Evolutionary conservation across 2,329 filamentous ascomycete species (phyloP).

Genomic region (Hypoxylon sp.): DNA sequence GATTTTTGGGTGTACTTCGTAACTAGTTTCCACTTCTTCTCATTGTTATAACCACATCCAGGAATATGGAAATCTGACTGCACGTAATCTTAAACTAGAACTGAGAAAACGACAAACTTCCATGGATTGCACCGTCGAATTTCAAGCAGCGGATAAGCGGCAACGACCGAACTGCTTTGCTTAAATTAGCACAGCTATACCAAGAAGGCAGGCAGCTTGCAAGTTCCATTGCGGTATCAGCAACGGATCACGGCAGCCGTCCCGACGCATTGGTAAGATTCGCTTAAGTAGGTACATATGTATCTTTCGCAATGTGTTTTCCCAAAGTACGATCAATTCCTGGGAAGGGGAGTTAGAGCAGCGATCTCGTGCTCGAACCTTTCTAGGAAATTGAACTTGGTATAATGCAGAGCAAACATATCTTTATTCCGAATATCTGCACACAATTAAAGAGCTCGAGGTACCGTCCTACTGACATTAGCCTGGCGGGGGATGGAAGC

Average conservation of each 20-base stretch:
- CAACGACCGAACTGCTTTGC: constrained; percentile 10
- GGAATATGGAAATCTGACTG: constrained; percentile 1
- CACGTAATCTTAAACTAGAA: not conserved
- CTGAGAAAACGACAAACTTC: not conserved
- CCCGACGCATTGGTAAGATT: constrained; percentile 33
- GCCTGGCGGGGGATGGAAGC: not conserved
- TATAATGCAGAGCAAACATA: not conserved
- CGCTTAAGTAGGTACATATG: constrained; percentile 19
- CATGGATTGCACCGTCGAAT: not conserved
- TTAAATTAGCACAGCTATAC: constrained; percentile 27
- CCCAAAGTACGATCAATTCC: not conserved
- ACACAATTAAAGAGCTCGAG: not conserved
- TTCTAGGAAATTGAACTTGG: not conserved
- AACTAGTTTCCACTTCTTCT: not conserved
- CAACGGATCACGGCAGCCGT: constrained; percentile 30
- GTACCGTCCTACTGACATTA: not conserved
- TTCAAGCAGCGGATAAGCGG: constrained; percentile 27
- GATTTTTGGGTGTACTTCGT: constrained; percentile 22
- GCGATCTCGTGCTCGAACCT: not conserved
- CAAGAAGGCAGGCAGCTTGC: constrained; percentile 23
- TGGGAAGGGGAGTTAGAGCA: constrained; percentile 3
- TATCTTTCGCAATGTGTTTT: not conserved
- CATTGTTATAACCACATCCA: not conserved
- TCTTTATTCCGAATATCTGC: not conserved
- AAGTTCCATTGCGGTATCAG: constrained; percentile 17